Percentiles rank a stretch among this genome's conserved stretches.
Conservation (phyloP, 108 stramenopile genomes). For the Discostella stelligeroides region DNA sequence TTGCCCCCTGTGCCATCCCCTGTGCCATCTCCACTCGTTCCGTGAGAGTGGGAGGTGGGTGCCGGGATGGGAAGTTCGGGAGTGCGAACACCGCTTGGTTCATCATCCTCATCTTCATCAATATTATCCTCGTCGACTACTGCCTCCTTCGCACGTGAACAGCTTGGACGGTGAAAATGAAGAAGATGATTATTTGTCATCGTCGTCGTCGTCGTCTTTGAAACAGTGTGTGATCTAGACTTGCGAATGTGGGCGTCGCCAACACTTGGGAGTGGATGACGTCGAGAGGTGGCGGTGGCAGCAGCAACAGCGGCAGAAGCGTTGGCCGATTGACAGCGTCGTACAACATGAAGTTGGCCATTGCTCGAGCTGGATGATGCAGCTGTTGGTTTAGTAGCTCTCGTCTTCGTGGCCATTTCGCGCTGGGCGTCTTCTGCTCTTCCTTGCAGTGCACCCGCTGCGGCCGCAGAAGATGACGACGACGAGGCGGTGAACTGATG, state of each 20-base stretch:
- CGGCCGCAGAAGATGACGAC: background rate
- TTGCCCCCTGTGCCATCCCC: background rate
- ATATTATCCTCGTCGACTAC: background rate
- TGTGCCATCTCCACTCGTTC: background rate
- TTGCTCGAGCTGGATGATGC: no score
- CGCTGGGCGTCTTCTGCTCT: background rate
- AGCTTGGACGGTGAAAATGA: background rate
- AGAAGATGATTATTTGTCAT: no score
- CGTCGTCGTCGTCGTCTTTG: no score
- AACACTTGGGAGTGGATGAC: no score
- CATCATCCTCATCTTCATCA: no score
- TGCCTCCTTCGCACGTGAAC: background rate
- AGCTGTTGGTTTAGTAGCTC: no score
- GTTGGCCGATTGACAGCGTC: no score
- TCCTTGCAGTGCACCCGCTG: background rate
- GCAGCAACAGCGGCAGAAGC: no score
- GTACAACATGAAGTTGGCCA: no score
- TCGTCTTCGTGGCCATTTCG: background rate
- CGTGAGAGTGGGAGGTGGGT: background rate
- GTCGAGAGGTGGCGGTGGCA: no score
- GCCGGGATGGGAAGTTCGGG: conserved; percentile 5
- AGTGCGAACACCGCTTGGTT: background rate
- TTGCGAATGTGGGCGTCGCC: background rate
- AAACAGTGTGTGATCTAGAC: background rate
- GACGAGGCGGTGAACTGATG: background rate